Conservation (phyloP, 108 stramenopile species). For the Poteriospumella lacustris region DNA sequence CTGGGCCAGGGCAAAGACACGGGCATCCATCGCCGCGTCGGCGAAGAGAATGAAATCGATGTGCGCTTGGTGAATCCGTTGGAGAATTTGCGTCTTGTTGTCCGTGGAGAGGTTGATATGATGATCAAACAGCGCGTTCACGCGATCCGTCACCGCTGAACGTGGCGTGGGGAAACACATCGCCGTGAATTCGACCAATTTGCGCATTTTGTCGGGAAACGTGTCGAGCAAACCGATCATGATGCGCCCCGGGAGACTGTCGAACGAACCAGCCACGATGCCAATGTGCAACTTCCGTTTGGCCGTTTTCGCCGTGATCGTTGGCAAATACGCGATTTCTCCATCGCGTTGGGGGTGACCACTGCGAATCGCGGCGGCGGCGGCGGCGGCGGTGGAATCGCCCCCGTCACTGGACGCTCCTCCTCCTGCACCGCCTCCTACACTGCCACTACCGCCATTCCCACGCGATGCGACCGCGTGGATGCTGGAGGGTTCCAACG, state of each 20-base stretch:
- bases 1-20: constrained; percentile 19
- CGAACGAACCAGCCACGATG: constrained; percentile 19
- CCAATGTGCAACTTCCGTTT: neutral
- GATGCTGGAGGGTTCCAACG: no score
- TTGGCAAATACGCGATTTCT: no score
- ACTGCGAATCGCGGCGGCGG: no score
- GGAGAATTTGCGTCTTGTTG: neutral
- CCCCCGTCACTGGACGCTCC: no score
- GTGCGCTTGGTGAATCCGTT: neutral
- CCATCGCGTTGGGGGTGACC: no score
- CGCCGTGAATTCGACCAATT: neutral
- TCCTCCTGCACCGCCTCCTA: no score
- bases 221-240: constrained; percentile 15
- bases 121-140: neutral
- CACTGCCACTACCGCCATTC: no score
- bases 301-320: no score
- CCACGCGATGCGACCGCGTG: no score
- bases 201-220: neutral
- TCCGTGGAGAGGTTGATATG: constrained; percentile 15
- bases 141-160: neutral
- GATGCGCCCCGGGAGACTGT: neutral
- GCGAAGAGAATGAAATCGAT: constrained; percentile 17
- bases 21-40: constrained; percentile 1
- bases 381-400: no score
- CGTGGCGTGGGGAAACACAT: constrained; percentile 27